Evolutionary conservation across 495 filamentous ascomycete genomes (phyloP), one percentile per base, ranked within the genome.

Genomic region (Letharia lupina): DNA sequence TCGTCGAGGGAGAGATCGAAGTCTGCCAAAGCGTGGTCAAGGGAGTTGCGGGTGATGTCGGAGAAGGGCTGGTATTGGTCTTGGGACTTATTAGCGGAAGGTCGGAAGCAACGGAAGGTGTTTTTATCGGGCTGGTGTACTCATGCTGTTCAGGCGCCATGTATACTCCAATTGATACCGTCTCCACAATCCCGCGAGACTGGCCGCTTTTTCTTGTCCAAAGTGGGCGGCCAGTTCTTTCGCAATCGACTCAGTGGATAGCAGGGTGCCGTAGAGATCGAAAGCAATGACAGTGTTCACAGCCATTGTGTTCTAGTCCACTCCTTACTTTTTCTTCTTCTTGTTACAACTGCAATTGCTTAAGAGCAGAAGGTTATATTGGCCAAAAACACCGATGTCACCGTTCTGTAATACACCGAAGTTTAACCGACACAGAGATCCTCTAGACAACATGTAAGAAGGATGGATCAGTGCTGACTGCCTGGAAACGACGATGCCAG

Each of bases 61-160:
- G 77, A 80, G 77, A 93, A 93, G 41, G 86, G 72, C 50, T 83
- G 41, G 28, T 60, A 60, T 60, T 56, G 39, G 11, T 69, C 61
- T 73, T 31, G 6, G 20, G 15, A 6, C 8, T 5, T 1, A 12
- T 57, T 23, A 40, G 44, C 60, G 33, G 42, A 13, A 56, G 40
- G 31, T 23, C 5, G 6, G 50, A 7, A 33, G 15, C 15, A 16
- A 15, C n/a, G 0, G 3, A 20, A 15, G 2, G 0, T 28, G 1
- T 28, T 28, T 28, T 28, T 28, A 28, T 28, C 23, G 23, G 33
- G 3, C 15, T 57, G 3, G 16, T 74, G 54, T 75, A 89, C 89
- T 78, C 89, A 93, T 93, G 82, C 85, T 89, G 70, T 88, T 93
- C 67, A 89, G 73, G 57, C 89, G 76, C 89, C 89, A 94, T 45